Conservation (phyloP, 2,329 filamentous ascomycete species). For the Colletotrichum endophyticum region DNA sequence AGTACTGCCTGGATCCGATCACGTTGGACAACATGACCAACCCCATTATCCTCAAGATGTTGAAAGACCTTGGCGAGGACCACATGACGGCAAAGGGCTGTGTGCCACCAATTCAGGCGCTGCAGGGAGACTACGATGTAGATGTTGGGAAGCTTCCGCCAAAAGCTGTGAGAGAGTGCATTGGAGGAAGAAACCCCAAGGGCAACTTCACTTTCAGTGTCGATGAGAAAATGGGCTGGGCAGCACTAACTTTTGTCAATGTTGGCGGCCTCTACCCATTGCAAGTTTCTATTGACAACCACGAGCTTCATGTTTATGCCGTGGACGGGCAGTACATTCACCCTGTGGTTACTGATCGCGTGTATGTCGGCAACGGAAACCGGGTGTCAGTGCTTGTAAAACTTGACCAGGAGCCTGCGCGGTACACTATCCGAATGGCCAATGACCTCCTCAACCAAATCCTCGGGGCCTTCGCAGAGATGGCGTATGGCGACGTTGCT, state of each 20-base stretch:
- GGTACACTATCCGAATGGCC: conserved; percentile 39
- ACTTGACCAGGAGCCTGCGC: conserved; percentile 36
- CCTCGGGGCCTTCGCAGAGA: not conserved
- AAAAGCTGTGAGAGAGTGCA: not conserved
- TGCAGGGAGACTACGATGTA: not conserved
- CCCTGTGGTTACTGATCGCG: conserved; percentile 24
- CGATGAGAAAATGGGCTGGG: not conserved
- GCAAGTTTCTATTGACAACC: conserved; percentile 44
- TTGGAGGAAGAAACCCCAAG: not conserved
- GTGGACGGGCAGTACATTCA: conserved; percentile 46
- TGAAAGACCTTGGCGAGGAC: not conserved
- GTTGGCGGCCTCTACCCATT: not conserved
- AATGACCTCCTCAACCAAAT: conserved; percentile 1
- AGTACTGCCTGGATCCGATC: not conserved
- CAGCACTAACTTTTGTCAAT: not conserved
- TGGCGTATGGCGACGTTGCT: not conserved
- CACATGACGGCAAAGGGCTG: not conserved
- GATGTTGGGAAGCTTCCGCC: not conserved
- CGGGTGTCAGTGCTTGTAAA: conserved; percentile 45
- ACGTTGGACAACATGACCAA: not conserved
- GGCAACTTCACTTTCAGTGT: not conserved
- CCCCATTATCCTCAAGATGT: not conserved
- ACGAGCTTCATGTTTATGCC: conserved; percentile 47
- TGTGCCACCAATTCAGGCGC: not conserved
- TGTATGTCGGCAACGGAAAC: conserved; percentile 38